A percentile compares a stretch with the other conserved stretches of the same genome.
These are phyloP conservation scores for Plasmodiophora brassicae DNA, from an alignment of 208 protist species.

Conservation along the genomic window DNA sequence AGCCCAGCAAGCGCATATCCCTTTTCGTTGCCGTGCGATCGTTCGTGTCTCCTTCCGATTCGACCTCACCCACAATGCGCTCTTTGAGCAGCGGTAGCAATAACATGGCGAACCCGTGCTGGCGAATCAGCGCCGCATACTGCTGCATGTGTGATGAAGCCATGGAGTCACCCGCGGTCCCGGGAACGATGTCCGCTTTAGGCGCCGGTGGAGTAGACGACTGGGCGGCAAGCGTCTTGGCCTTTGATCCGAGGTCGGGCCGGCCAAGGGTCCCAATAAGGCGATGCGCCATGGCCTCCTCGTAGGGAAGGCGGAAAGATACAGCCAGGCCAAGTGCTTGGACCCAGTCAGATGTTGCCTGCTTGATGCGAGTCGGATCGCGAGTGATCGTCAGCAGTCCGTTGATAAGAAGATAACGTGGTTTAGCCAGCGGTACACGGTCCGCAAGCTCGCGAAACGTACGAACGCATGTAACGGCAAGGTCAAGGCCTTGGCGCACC, in stretches of 20 bases:
- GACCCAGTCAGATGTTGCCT: background rate
- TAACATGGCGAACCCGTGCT: background rate
- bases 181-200: background rate
- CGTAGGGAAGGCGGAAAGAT: background rate
- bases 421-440: background rate
- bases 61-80: background rate
- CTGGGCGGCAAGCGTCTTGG: too few relatives aligned
- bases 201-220: background rate
- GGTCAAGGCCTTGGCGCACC: background rate
- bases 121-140: background rate
- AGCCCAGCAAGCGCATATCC: background rate
- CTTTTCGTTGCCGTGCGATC: background rate
- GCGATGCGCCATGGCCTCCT: background rate
- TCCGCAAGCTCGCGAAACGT: background rate
- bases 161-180: too few relatives aligned
- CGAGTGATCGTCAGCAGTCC: background rate
- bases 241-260: too few relatives aligned
- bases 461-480: background rate
- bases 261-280: background rate
- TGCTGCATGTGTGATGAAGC: background rate
- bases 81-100: background rate
- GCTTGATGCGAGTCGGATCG: background rate
- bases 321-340: background rate
- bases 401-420: background rate
- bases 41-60: background rate